Conservation (phyloP, 225 moss, liverwort and hornwort species). For the Bryoerythrophyllum caledonicum region DNA sequence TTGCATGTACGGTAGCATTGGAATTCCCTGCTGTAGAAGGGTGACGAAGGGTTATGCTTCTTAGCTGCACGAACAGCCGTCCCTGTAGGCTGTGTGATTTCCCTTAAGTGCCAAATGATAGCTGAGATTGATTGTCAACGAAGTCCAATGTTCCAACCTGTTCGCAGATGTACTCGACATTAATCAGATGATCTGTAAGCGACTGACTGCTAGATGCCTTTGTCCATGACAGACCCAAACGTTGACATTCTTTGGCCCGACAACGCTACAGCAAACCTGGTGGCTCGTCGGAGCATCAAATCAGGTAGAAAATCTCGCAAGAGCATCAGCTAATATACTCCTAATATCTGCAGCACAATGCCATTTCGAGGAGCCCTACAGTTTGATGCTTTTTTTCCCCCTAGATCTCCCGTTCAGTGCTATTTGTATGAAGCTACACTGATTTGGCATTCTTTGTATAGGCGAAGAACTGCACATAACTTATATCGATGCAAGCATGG, state of each 20-base stretch:
- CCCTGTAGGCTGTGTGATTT: neutral
- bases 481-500: conserved; percentile 77
- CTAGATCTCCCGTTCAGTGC: neutral
- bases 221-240: conserved; percentile 60
- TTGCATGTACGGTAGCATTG: neutral
- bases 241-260: conserved; percentile 58
- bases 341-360: neutral
- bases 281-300: conserved; percentile 57
- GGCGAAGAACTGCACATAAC: conserved; percentile 74
- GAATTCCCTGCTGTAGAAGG: neutral
- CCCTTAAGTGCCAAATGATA: neutral
- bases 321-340: neutral
- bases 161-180: neutral
- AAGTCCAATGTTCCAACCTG: neutral
- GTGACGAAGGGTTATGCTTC: neutral
- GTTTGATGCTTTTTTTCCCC: neutral
- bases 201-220: conserved; percentile 12
- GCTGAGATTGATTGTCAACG: neutral
- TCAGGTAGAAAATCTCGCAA: conserved; percentile 40
- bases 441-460: conserved; percentile 17
- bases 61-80: neutral
- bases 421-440: neutral
- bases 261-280: conserved; percentile 50
- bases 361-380: neutral
- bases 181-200: neutral